Percentiles rank a stretch among this genome's conserved stretches.
These are phyloP conservation scores for Cylindrotheca closterium DNA, from an alignment of 108 stramenopile species.

Conservation along the genomic window DNA sequence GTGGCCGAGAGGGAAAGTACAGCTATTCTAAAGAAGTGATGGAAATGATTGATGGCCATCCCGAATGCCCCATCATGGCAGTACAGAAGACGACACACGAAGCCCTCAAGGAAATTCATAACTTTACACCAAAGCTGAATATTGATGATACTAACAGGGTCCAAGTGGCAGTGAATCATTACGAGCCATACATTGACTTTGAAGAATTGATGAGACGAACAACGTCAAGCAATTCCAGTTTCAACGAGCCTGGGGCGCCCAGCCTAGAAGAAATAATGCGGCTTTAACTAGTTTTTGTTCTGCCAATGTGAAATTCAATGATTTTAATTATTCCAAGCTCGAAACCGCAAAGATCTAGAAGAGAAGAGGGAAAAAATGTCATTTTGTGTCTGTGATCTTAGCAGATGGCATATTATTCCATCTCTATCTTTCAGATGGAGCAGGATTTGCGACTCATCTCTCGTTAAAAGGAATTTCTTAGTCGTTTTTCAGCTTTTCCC, in stretches of 20 bases:
- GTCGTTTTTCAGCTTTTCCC: no score
- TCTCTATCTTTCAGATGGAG: no score
- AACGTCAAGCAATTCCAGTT: conserved; percentile 11
- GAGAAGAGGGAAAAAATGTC: background rate
- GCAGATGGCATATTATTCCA: no score
- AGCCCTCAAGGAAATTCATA: conserved; percentile 74
- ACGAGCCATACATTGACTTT: conserved; percentile 92
- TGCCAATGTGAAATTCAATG: no score
- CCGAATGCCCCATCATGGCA: conserved; percentile 72
- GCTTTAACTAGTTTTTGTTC: conserved; percentile 8
- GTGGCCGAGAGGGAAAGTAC: conserved; percentile 78
- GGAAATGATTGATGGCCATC: conserved; percentile 71
- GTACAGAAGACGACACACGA: conserved; percentile 66
- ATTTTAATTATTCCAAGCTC: no score
- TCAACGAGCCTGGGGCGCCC: conserved; percentile 12
- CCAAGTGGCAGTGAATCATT: conserved; percentile 83
- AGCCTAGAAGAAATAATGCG: conserved; percentile 4
- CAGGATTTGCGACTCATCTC: no score
- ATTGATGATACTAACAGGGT: conserved; percentile 85
- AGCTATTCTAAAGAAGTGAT: conserved; percentile 49
- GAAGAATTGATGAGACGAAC: conserved; percentile 61
- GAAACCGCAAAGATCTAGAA: background rate
- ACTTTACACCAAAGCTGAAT: conserved; percentile 90
- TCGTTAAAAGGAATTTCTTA: no score
- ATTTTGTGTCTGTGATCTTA: background rate